Evolutionary conservation across 352 stramenopile genomes (phyloP).

Genomic region (Phytophthora aleatoria): DNA sequence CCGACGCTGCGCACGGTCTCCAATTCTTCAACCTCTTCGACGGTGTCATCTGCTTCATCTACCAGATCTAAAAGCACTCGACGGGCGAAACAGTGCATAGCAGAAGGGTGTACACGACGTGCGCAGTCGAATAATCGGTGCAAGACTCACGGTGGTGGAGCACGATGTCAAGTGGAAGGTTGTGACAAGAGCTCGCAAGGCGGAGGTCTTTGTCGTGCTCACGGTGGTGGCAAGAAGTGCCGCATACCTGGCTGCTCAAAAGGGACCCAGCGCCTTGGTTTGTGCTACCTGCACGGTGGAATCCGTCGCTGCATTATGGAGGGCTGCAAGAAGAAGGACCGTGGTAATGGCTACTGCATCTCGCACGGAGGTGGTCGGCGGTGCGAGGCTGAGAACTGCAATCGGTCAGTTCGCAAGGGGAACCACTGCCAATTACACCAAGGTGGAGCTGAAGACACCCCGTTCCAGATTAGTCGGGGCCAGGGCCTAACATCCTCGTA

Average conservation of each 20-base stretch:
- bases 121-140: slow-evolving; percentile 84
- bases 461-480: slow-evolving; percentile 47
- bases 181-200: slow-evolving; percentile 84
- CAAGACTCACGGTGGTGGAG: slow-evolving; percentile 84
- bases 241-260: slow-evolving; percentile 70
- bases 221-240: slow-evolving; percentile 78
- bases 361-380: slow-evolving; percentile 76
- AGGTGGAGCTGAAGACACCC: slow-evolving; percentile 28
- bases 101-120: slow-evolving; percentile 59
- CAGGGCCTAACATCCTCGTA: too few species aligned
- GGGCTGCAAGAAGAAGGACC: slow-evolving; percentile 84
- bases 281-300: slow-evolving; percentile 82
- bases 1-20: slow-evolving; percentile 27
- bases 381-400: slow-evolving; percentile 63
- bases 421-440: slow-evolving; percentile 79
- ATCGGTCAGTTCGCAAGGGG: slow-evolving; percentile 73
- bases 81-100: slow-evolving; percentile 71
- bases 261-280: slow-evolving; percentile 71
- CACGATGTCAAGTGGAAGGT: slow-evolving; percentile 65
- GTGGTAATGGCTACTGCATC: slow-evolving; percentile 84
- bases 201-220: slow-evolving; percentile 52
- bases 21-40: slow-evolving; percentile 32
- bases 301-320: slow-evolving; percentile 75
- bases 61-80: slow-evolving; percentile 33
- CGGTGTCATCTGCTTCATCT: slow-evolving; percentile 30